Conservation (phyloP, 2,329 filamentous ascomycete genomes). For the Colletotrichum theobromicola region DNA sequence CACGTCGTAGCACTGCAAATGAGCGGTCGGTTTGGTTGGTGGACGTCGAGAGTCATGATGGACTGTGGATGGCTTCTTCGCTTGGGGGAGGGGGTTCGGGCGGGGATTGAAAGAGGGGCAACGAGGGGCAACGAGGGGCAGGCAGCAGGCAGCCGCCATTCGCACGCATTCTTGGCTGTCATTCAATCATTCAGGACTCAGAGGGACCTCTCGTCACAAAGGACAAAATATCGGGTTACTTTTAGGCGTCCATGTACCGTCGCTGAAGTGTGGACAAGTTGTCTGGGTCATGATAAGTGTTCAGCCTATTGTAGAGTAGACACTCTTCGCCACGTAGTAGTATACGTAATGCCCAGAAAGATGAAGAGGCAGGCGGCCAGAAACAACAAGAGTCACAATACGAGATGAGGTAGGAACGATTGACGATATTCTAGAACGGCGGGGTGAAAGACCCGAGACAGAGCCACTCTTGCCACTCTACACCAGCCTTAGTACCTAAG, state of each 20-base stretch:
- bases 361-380: background rate
- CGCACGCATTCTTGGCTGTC: background rate
- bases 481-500: too few relatives aligned
- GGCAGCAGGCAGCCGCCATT: background rate
- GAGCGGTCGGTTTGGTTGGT: background rate
- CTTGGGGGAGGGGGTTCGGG: background rate
- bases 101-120: background rate
- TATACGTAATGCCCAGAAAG: background rate
- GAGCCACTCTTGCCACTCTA: too few relatives aligned
- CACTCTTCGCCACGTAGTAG: background rate
- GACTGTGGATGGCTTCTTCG: background rate
- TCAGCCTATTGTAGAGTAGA: background rate
- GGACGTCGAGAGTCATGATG: background rate
- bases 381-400: background rate
- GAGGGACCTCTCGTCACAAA: background rate
- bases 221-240: too few relatives aligned
- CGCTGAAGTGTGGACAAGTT: background rate
- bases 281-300: too few relatives aligned
- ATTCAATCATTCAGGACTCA: background rate
- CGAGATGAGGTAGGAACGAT: background rate
- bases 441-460: background rate
- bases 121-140: background rate
- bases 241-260: background rate
- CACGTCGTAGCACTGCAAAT: background rate
- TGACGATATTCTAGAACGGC: background rate